A percentile compares a stretch with the other conserved stretches of the same genome.
These are phyloP conservation scores for Hansenula anomala DNA, from an alignment of 1,139 yeast genomes.

Conservation along the genomic window DNA sequence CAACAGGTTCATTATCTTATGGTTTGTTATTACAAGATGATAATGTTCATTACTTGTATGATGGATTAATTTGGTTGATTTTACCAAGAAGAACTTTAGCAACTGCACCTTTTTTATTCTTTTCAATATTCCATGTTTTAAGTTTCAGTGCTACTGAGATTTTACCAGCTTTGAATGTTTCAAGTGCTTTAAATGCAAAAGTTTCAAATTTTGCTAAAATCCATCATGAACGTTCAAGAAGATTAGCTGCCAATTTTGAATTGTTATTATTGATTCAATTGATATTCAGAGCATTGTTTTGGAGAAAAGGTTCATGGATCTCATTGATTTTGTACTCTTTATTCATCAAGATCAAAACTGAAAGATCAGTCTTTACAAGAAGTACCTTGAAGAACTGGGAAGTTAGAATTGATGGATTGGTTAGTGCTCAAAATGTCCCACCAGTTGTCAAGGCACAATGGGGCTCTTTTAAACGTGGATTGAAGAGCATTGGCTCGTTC, in stretches of 20 bases:
- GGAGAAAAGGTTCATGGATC: conserved; percentile 60
- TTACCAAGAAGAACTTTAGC: conserved; percentile 52
- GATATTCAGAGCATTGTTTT: conserved; percentile 50
- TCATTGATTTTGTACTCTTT: conserved; percentile 53
- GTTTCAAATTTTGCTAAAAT: conserved; percentile 42
- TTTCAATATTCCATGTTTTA: conserved; percentile 69
- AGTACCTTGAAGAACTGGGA: conserved; percentile 67
- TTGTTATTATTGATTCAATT: conserved; percentile 48
- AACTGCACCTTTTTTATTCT: conserved; percentile 60
- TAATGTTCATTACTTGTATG: conserved; percentile 58
- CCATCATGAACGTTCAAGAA: conserved; percentile 68
- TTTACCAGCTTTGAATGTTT: conserved; percentile 32
- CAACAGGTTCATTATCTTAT: conserved; percentile 21
- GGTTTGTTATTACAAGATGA: conserved; percentile 48
- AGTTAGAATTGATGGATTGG: conserved; percentile 62
- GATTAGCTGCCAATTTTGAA: conserved; percentile 69
- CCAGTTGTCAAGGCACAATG: conserved; percentile 53
- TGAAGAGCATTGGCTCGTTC: conserved; percentile 24
- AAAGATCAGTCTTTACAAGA: conserved; percentile 71
- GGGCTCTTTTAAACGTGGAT: conserved; percentile 47
- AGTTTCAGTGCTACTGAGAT: conserved; percentile 58
- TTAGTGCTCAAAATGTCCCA: conserved; percentile 56
- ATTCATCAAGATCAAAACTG: conserved; percentile 76
- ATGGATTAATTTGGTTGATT: conserved; percentile 55
- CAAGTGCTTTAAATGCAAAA: neutral